Evolutionary conservation across 495 filamentous ascomycete species (phyloP), one percentile per base, ranked within the genome.

Genomic region (Penicillium subrubescens): DNA sequence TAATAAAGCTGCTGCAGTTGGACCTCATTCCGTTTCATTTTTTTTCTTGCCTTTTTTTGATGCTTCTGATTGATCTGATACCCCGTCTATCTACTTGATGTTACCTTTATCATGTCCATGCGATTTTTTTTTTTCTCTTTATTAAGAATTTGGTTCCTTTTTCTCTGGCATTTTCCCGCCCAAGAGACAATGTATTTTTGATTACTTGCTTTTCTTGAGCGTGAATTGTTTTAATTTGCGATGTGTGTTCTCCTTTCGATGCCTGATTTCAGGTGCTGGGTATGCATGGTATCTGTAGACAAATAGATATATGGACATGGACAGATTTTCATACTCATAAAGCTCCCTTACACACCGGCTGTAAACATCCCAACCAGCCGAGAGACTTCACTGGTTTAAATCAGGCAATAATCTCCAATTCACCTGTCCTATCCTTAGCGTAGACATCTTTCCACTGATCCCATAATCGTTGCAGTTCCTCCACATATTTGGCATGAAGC

Each of bases 361-460:
- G 14, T 27, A 5, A 27, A 15, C 21, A 5, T 3, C 25, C 21
- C 8, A 2, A 34, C 44, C 14, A 11, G 3, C 34, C 5, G 31
- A 33, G 31, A 33, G 8, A 33, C 8, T 33, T 5, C 7, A 29
- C 19, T 3, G 33, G 6, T 25, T 25, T 19, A 10, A 12, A 58
- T 82, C 81, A 98, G 53, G 92, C 88, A 51, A 92, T 73, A 76
- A 98, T 88, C 68, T 89, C 78, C 76, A 99, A 70, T 73, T 97
- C 94, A 56, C 85, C 89, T 54, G 72, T 84, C 63, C 92, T 79
- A 17, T 90, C 84, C 34, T 78, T 82, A 11, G 90, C 90, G 85
- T 95, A 98, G 17, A 86, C 84, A 75, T 95, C 93, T 79, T 93
- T 97, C 83, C 90, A 95, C 60, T 84, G 79, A 60, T 95, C 87